A percentile compares a stretch with the other conserved stretches of the same genome.
phyloP scores from a whole-genome alignment of 495 filamentous ascomycete species.

The Neurospora tetraspora region DNA sequence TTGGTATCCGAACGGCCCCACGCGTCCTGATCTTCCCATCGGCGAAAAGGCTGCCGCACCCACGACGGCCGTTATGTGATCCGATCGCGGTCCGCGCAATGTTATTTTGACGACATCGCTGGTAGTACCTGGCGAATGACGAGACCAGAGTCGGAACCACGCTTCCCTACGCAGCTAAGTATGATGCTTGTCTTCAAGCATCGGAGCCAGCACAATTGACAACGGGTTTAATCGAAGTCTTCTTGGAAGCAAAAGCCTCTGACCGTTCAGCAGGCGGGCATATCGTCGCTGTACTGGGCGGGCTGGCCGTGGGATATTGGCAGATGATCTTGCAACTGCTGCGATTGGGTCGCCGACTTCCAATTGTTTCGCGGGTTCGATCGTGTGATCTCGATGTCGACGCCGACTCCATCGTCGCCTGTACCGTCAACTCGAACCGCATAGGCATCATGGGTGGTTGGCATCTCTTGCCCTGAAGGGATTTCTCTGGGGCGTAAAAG shows the following conservation, averaged over 20 bases:
- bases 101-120: neutral
- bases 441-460: neutral
- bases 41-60: neutral
- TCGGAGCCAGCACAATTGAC: too few relatives aligned
- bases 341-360: neutral
- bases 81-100: neutral
- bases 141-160: too few relatives aligned
- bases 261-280: neutral
- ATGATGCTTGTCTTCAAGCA: too few relatives aligned
- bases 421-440: neutral
- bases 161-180: too few relatives aligned
- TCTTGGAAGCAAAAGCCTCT: neutral
- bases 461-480: neutral
- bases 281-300: neutral
- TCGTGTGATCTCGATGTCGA: neutral
- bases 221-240: too few relatives aligned
- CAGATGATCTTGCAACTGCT: too few relatives aligned
- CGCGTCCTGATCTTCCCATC: neutral
- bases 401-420: neutral
- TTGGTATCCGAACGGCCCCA: too few relatives aligned
- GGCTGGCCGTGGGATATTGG: neutral
- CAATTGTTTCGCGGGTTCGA: neutral
- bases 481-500: too few relatives aligned
- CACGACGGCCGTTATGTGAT: neutral
- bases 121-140: too few relatives aligned